Evolutionary conservation across 106 monocot species (phyloP).

Genomic region (Platanthera zijinensis): DNA sequence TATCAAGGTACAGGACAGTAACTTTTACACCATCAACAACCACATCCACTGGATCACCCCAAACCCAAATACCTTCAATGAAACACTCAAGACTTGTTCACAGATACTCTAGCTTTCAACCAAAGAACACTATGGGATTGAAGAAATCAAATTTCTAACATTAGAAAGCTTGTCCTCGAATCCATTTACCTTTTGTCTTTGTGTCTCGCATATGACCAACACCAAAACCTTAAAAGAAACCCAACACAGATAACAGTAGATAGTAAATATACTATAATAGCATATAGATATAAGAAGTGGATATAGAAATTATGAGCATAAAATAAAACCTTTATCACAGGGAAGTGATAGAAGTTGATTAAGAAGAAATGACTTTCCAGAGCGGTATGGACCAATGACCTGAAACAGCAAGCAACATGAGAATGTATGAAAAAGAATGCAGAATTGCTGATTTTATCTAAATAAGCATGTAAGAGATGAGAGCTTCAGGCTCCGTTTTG

Average conservation of each 20-base stretch:
- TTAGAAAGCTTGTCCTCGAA: neutral
- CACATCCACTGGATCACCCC: conserved; percentile 86
- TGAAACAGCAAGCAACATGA: conserved; percentile 18
- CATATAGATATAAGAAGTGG: neutral
- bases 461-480: neutral
- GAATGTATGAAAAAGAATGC: neutral
- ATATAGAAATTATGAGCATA: neutral
- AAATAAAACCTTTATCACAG: conserved; percentile 82
- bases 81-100: neutral
- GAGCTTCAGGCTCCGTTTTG: neutral
- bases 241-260: neutral
- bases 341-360: conserved; percentile 96
- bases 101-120: neutral
- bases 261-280: neutral
- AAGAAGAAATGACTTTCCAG: conserved; percentile 97
- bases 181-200: conserved; percentile 89
- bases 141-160: conserved; percentile 1
- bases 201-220: conserved; percentile 99
- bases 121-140: neutral
- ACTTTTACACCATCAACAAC: conserved; percentile 76
- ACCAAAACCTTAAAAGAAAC: conserved; percentile 73
- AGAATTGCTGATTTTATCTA: neutral
- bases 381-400: conserved; percentile 99
- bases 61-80: conserved; percentile 87
- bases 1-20: conserved; percentile 88